Base-by-base conservation (phyloP, 2,329 filamentous ascomycete genomes). In the Diplodia corticola region DNA sequence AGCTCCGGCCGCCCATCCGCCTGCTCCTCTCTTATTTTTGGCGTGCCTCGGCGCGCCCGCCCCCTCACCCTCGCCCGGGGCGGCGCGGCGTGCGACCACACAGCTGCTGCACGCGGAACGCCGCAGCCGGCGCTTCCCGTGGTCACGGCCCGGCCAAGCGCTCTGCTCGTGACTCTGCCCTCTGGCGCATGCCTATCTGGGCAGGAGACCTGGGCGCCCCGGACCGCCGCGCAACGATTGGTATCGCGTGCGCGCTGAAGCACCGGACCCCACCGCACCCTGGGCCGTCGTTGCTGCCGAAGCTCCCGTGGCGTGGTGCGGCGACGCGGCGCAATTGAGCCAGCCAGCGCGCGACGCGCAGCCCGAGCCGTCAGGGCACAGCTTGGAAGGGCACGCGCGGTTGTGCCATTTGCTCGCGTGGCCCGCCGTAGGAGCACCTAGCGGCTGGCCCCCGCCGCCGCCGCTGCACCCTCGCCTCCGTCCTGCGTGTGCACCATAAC, bases 51-150 rank as follows among this genome's bases (percentile, higher is more conserved):
- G 13, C 12, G 30, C 30, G 54, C 54, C 54, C 54, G 30, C 35
- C 37, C 37, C 37, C 33, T 57, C 40, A 40, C 33, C 33, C 50
- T 30, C 24, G 24, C 24, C 13, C 48, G 7, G 20, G 10, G 5
- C 15, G 28, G 12, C n/a, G 51, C 51, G 30, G 28, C 6, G 53
- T 26, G 35, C 35, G 22, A 37, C 53, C 53, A 44, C 33, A 15
- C 33, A 35, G 10, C 33, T 40, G 33, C 35, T 40, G 33, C 35
- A 20, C 33, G n/a, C 9, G 54, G 20, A 54, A 28, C 15, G 37
- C 40, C 40, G 17, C 57, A 33, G 40, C 57, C 57, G 57, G 57
- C 57, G 57, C 40, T 61, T 49, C 44, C 57, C 57, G 57, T 24
- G 53, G 53, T 35, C 20, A 44, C 20, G 33, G 33, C 20, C 51